A percentile compares a stretch with the other conserved stretches of the same genome.
phyloP scores from a whole-genome alignment of 768 basidiomycete species.

The Neoboletus subvelutipes region DNA sequence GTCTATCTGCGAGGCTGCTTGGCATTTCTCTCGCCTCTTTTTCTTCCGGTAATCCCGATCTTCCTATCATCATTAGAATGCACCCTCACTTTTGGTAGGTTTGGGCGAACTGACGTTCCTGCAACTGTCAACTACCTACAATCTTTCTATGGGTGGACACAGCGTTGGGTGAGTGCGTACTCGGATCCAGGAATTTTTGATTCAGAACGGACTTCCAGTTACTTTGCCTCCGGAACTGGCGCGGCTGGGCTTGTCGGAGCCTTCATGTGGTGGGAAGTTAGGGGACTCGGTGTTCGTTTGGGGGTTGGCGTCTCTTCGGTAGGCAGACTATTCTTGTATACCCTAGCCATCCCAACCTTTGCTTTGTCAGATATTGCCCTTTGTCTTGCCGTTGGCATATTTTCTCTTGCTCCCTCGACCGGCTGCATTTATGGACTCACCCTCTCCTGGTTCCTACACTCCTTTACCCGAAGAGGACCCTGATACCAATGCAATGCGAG shows the following conservation, averaged over 20 bases:
- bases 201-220: constrained; percentile 43
- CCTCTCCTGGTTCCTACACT: constrained; percentile 37
- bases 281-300: constrained; percentile 75
- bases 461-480: constrained; percentile 37
- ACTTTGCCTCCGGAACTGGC: constrained; percentile 93
- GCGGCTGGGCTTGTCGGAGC: constrained; percentile 93
- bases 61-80: neutral
- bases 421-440: constrained; percentile 45
- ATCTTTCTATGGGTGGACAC: constrained; percentile 69
- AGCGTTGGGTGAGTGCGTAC: constrained; percentile 66
- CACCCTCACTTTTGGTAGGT: constrained; percentile 44
- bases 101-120: constrained; percentile 94
- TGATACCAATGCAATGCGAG: constrained; percentile 17
- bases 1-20: constrained; percentile 64
- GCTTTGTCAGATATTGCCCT: constrained; percentile 66
- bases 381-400: constrained; percentile 75
- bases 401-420: constrained; percentile 72
- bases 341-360: neutral
- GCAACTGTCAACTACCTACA: constrained; percentile 85
- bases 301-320: constrained; percentile 87
- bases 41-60: constrained; percentile 62
- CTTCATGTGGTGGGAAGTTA: constrained; percentile 91
- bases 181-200: neutral
- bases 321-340: constrained; percentile 25
- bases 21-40: constrained; percentile 85